Base-by-base conservation (phyloP, 257 asterid species). In the Gentiana straminea region DNA sequence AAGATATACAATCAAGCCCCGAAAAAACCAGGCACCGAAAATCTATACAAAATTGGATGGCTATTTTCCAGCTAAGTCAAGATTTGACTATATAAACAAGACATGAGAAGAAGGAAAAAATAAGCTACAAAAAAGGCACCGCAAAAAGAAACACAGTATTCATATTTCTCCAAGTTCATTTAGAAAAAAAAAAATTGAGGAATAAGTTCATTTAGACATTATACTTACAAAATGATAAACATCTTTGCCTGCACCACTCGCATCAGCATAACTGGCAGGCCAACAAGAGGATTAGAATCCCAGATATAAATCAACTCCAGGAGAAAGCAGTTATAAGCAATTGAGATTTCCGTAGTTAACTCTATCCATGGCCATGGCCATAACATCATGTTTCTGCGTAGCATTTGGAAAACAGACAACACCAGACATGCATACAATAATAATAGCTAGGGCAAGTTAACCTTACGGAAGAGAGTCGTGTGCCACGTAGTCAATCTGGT, bases 401-500 rank as follows among this genome's bases (percentile, higher is more conserved):
- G 33, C n/a, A n/a, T 1, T 15, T 32, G 9, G 12, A 34, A 41
- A 44, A 32, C 33, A 33, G 13, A 35, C 4, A 38, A 4, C 61
- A 13, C 33, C 43, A 3, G 32, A 7, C 33, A 52, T 24, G 12
- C 15, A 47, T 41, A 24, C 15, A 59, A 37, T 15, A 59, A 53
- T 8, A 44, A 3, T 45, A 54, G n/a, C 10, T 62, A 35, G 75
- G 60, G 62, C 13, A 63, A 2, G 49, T 58, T 63, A 65, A 37
- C 47, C 95, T 83, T 81, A 91, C 98, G 97, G 98, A 65, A 91
- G 95, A 68, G 98, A 69, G 65, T 91, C 98, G 59, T 91, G 98
- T 33, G 97, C 97, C 61, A 91, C 98, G 58, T 68, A 91, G 73
- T 82, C 98, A 51, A 91, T 91, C 36, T 56, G 50, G 66, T 91